Evolutionary conservation across 2,329 filamentous ascomycete species (phyloP), one percentile per base, ranked within the genome.

Genomic region (Beauveria bassiana): DNA sequence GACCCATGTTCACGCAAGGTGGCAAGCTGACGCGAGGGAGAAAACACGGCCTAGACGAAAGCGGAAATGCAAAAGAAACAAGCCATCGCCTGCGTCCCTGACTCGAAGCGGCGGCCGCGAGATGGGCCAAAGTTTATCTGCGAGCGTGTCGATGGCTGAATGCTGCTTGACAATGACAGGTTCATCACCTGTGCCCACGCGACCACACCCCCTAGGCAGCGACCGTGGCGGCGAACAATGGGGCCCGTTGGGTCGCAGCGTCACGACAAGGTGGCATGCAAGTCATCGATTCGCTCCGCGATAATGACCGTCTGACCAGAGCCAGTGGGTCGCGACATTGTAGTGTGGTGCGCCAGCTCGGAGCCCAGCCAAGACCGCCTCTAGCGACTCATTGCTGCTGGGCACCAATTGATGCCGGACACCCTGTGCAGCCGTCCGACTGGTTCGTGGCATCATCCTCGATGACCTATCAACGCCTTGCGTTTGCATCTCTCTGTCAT

Each of bases 221-320:
- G 42, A 51, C n/a, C 12, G 49, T 53, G 49, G 42, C 58, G 42
- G 31, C 50, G 26, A 54, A 60, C 50, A 53, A 61, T 61, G 58
- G 58, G 42, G 42, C 58, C 34, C 31, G 42, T 49, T 49, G 58
- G 58, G 58, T 49, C 50, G 58, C 50, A 40, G 58, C 43, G 50
- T 54, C 50, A 16, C 7, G 60, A 50, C 53, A 58, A 34, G 53
- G 38, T 40, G 38, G 24, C 34, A 62, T 58, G 60, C 60, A 62
- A 58, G 60, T 52, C 60, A 62, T 62, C 60, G 60, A 62, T 58
- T 62, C 60, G 60, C 60, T 62, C 53, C 58, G 46, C 60, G 52
- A 45, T 46, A 52, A 56, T 47, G 60, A 24, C 46, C 60, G 38
- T 62, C 60, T 62, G 60, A 62, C 60, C 49, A 61, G 43, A 54